phyloP scores from a whole-genome alignment of 2,329 filamentous ascomycete species.

The Colletotrichum sp. region DNA sequence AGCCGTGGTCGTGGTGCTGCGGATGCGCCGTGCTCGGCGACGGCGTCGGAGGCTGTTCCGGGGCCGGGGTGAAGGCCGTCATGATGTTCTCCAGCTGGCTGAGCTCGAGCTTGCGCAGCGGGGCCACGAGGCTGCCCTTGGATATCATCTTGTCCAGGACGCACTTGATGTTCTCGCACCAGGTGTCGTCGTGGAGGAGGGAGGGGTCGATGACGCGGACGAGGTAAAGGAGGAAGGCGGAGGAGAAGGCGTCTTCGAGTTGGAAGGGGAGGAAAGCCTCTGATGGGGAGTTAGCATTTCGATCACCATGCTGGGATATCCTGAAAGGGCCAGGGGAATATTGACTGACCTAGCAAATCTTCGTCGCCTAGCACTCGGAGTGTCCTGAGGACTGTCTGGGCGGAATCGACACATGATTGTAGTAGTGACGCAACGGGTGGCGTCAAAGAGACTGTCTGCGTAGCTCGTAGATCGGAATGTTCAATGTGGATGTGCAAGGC shows the following conservation, averaged over 20 bases:
- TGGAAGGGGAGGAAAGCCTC: slow-evolving; percentile 45
- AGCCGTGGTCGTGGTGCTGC: slow-evolving; percentile 12
- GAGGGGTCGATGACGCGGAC: slow-evolving; percentile 35
- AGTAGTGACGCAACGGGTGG: slow-evolving; percentile 15
- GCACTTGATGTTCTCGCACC: slow-evolving; percentile 39
- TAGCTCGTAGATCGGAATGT: slow-evolving; percentile 11
- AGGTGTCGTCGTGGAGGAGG: slow-evolving; percentile 36
- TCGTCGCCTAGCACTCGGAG: slow-evolving; percentile 25
- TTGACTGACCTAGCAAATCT: slow-evolving; percentile 27
- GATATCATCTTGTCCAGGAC: slow-evolving; percentile 41
- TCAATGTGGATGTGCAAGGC: slow-evolving; percentile 32
- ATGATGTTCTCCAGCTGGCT: slow-evolving; percentile 41
- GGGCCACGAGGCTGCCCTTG: slow-evolving; percentile 42
- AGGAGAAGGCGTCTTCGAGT: slow-evolving; percentile 45
- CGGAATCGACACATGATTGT: slow-evolving; percentile 22
- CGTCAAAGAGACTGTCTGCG: slow-evolving; percentile 6
- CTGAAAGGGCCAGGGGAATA: fast-evolving
- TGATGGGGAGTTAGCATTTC: not conserved
- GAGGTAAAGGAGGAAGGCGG: slow-evolving; percentile 42
- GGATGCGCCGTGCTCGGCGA: slow-evolving; percentile 12
- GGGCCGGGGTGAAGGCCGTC: slow-evolving; percentile 35
- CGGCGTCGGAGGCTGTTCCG: slow-evolving; percentile 19
- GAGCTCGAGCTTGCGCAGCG: slow-evolving; percentile 39
- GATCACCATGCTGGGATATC: not conserved
- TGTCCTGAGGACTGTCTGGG: slow-evolving; percentile 18